Conservation (phyloP, 139 green algal genomes). For the Chlorella ohadii region DNA sequence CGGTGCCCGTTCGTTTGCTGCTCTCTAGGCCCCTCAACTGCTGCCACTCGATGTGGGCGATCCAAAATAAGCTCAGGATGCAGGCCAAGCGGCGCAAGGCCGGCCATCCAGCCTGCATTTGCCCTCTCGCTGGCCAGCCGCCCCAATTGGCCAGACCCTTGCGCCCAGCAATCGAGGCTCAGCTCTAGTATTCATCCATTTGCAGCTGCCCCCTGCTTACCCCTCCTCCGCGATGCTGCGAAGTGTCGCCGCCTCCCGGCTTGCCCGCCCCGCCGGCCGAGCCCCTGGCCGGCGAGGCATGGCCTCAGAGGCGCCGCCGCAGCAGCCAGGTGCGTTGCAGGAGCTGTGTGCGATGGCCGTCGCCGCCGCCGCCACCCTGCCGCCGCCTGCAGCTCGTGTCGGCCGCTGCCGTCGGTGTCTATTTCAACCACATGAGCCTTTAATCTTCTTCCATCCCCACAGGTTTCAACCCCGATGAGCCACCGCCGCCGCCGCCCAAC, state of each 20-base stretch:
- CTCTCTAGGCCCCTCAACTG: too few species aligned
- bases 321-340: background rate
- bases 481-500: conserved; percentile 43
- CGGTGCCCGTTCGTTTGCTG: too few species aligned
- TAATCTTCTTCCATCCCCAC: too few species aligned
- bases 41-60: too few species aligned
- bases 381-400: background rate
- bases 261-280: background rate
- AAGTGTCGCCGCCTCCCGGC: background rate
- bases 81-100: too few species aligned
- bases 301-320: background rate
- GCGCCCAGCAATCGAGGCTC: background rate
- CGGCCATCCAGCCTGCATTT: too few species aligned
- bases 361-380: background rate
- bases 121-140: too few species aligned
- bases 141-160: background rate
- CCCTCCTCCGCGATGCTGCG: background rate
- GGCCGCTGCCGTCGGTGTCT: too few species aligned
- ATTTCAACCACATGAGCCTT: too few species aligned
- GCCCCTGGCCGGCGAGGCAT: background rate
- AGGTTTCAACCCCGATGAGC: conserved; percentile 28
- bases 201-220: background rate
- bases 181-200: background rate
- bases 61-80: too few species aligned
- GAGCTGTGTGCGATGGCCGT: background rate